A percentile compares a stretch with the other conserved stretches of the same genome.
Evolutionary conservation across 805 yeast species (phyloP).

Genomic region (Wickerhamomyces hampshirensis): DNA sequence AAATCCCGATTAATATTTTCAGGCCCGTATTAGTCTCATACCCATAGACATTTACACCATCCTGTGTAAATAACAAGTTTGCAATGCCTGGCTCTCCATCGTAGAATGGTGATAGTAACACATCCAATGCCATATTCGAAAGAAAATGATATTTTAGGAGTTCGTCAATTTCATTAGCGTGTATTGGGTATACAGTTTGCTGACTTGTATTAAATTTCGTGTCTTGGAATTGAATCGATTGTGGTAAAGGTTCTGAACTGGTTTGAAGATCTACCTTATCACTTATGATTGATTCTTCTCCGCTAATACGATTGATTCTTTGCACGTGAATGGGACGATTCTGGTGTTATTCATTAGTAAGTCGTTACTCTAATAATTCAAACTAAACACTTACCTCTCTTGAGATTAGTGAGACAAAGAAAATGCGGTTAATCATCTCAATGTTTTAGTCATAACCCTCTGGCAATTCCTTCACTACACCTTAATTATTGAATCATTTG

Average conservation of each 20-base stretch:
- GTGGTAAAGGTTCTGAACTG: constrained; percentile 1
- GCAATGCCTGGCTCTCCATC: constrained; percentile 35
- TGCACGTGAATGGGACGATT: constrained; percentile 59
- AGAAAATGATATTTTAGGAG: constrained; percentile 58
- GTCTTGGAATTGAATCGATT: neutral
- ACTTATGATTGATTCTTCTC: constrained; percentile 10
- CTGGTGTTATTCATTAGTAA: constrained; percentile 17
- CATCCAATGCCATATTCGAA: constrained; percentile 73
- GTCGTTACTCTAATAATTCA: neutral
- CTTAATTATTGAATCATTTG: too few relatives aligned
- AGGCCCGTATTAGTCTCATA: constrained; percentile 64
- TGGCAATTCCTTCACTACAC: too few relatives aligned
- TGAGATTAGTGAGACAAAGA: constrained; percentile 53
- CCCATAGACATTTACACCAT: constrained; percentile 64
- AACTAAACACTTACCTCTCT: constrained; percentile 26
- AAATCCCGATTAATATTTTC: constrained; percentile 56
- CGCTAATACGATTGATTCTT: constrained; percentile 35
- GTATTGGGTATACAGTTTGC: too few relatives aligned
- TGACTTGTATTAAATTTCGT: too few relatives aligned
- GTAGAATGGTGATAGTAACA: constrained; percentile 49
- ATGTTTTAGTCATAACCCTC: too few relatives aligned
- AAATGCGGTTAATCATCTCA: neutral
- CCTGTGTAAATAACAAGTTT: constrained; percentile 55
- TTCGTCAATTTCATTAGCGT: constrained; percentile 6
- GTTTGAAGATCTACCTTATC: constrained; percentile 10